Evolutionary conservation across 2,329 filamentous ascomycete species (phyloP).

Genomic region (Cladosporium cucumerinum): DNA sequence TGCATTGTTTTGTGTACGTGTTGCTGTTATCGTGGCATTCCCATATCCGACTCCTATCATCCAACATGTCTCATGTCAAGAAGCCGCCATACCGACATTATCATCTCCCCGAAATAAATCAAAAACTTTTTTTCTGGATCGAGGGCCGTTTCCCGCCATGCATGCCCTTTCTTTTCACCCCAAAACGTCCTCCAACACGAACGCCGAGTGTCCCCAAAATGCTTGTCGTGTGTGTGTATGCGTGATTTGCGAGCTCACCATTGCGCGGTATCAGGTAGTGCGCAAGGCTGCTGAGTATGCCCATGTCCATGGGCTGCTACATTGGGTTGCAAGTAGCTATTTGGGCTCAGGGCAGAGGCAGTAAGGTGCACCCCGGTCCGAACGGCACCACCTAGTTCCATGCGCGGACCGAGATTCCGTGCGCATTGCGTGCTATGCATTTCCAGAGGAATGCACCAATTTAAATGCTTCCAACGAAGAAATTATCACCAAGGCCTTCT

Average conservation of each 20-base stretch:
- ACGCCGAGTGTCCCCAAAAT: neutral
- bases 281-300: neutral
- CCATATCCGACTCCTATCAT: neutral
- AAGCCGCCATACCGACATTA: neutral
- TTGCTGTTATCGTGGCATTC: neutral
- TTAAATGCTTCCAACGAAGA: slow-evolving; percentile 31
- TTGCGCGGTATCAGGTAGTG: neutral
- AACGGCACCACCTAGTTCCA: neutral
- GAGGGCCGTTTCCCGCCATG: slow-evolving; percentile 7
- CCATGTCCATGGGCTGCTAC: neutral
- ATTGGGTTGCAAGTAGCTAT: neutral
- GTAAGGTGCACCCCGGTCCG: neutral
- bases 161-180: neutral
- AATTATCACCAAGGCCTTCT: slow-evolving; percentile 28
- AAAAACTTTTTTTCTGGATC: neutral
- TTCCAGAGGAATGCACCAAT: neutral
- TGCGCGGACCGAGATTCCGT: neutral
- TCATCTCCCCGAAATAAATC: neutral
- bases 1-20: neutral
- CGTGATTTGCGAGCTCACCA: neutral
- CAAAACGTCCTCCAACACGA: neutral
- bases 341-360: neutral
- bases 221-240: neutral
- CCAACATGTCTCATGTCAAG: neutral
- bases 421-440: neutral